Evolutionary conservation across 306 rosid species (phyloP), one percentile per base, ranked within the genome.

Genomic region (Gleditsia sinensis): DNA sequence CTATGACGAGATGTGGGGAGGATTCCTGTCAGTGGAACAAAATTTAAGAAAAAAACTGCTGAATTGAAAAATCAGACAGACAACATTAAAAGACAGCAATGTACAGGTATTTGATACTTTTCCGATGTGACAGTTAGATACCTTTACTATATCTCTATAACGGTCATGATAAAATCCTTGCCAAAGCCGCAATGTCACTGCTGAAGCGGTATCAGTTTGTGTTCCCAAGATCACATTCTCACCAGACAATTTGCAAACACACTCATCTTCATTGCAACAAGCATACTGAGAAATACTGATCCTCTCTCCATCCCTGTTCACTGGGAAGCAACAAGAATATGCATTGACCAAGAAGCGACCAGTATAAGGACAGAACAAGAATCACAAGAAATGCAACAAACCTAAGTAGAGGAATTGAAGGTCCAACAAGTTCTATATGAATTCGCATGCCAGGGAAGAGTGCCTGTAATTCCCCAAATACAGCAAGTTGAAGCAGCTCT

Each of bases 151-250:
- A 63, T 90, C 97, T 66, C 9, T 67, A 67, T 83, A 92, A 30
- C 95, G 83, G 45, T 92, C 96, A 65, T 94, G 97, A 83, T 94
- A 94, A 68, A 90, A 75, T 37, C 97, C 99, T 53, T 33, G 87
- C 80, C 90, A 67, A 75, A 94, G 92, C 75, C 56, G 88, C 77
- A 92, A 77, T n/a, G 88, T 82, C 63, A 94, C 73, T 48, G 86
- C 28, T 9, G 89, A 78, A 75, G 80, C 42, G 39, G 25, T 43
- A 46, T 80, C 43, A 42, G 80, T 54, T 63, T 56, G 53, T 60
- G 56, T 64, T 51, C 27, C 68, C 45, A 53, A 36, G 65, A 49
- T 57, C 56, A 56, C 72, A 67, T 59, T 71, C 62, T 88, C 85
- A 74, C 60, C 81, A 28, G 60, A 82, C 63, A 81, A 80, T 84